Percentiles rank a stretch among this genome's conserved stretches.
Conservation (phyloP, 495 filamentous ascomycete species). For the Bryoglossum gracile region DNA sequence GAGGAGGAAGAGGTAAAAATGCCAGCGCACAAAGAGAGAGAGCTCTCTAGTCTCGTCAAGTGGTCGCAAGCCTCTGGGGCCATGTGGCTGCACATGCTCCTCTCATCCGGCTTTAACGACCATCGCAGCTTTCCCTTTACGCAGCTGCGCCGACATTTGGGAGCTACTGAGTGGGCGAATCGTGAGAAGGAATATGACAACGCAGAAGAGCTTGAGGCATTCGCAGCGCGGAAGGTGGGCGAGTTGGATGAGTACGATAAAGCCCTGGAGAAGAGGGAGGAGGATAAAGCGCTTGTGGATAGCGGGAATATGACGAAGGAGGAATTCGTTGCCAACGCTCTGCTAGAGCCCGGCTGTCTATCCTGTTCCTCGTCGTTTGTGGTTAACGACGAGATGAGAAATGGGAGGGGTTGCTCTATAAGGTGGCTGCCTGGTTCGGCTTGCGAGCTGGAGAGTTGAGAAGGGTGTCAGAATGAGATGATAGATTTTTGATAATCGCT, state of each 20-base stretch:
- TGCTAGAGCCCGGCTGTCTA: background rate
- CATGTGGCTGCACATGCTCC: slow-evolving; percentile 34
- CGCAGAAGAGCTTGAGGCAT: slow-evolving; percentile 7
- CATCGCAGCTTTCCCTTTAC: slow-evolving; percentile 15
- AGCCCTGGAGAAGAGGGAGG: slow-evolving; percentile 27
- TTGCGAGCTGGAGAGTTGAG: background rate
- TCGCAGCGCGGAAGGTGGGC: slow-evolving; percentile 8
- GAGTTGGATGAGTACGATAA: slow-evolving; percentile 21
- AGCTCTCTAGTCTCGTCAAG: slow-evolving; percentile 29
- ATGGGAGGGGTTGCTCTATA: background rate
- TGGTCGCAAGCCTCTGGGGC: slow-evolving; percentile 24
- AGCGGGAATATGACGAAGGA: slow-evolving; percentile 28
- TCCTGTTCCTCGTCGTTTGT: background rate
- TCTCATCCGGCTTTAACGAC: slow-evolving; percentile 29
- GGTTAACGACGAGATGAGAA: background rate
- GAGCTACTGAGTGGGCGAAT: slow-evolving; percentile 22
- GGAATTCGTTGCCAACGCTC: slow-evolving; percentile 19
- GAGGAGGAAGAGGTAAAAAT: slow-evolving; percentile 33
- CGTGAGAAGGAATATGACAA: slow-evolving; percentile 1
- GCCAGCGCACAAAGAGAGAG: slow-evolving; percentile 24
- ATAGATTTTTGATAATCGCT: background rate
- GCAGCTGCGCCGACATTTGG: slow-evolving; percentile 27
- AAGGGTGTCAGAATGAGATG: background rate
- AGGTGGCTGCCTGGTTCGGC: background rate
- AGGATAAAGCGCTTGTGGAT: slow-evolving; percentile 24